These are phyloP conservation scores for Cotoneaster glaucophyllus DNA, from an alignment of 306 rosid genomes.

Conservation along the genomic window DNA sequence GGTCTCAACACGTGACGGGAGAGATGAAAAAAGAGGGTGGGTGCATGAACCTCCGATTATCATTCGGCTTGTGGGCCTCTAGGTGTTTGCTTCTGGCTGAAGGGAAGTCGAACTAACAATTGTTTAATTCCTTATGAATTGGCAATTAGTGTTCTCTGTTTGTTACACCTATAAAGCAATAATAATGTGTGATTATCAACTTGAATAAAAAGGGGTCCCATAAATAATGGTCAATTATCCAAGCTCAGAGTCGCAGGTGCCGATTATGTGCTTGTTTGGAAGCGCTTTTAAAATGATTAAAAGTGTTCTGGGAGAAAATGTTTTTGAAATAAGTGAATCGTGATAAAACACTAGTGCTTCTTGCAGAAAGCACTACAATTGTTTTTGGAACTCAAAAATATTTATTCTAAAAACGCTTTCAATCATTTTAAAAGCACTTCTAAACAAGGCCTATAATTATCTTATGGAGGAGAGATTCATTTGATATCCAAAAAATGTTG, in stretches of 20 bases:
- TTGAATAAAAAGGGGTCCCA: background rate
- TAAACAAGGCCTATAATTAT: no score
- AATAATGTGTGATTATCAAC: background rate
- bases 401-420: no score
- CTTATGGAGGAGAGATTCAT: no score
- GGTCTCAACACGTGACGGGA: background rate
- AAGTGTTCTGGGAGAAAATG: fast-evolving
- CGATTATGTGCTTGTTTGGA: no score
- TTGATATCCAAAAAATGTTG: no score
- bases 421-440: no score
- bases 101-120: background rate
- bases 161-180: background rate
- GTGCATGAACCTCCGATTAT: background rate
- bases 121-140: background rate
- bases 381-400: no score
- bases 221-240: background rate
- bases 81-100: background rate
- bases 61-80: conserved; percentile 1
- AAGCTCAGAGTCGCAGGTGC: background rate
- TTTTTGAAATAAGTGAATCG: no score
- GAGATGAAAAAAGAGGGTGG: background rate
- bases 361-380: no score
- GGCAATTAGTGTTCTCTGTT: background rate
- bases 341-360: no score
- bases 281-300: background rate